A percentile compares a stretch with the other conserved stretches of the same genome.
Evolutionary conservation across 768 basidiomycete genomes (phyloP).

Genomic region (Amanita pseudoporphyria): DNA sequence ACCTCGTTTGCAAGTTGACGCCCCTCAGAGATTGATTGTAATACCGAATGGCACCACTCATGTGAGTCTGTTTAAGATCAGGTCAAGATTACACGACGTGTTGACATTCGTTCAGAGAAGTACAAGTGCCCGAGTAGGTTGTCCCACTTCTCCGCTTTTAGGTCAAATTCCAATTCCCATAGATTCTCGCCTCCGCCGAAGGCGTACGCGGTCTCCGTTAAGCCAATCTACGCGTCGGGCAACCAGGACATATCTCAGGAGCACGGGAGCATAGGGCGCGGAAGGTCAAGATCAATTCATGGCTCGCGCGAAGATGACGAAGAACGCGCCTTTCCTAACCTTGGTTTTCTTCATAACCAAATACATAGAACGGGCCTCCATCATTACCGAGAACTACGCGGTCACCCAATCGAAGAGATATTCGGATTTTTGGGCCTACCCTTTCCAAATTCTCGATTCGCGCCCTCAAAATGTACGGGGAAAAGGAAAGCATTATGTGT

Average conservation of each 20-base stretch:
- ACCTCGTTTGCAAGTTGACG: background rate
- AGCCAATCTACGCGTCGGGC: slow-evolving; percentile 2
- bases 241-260: background rate
- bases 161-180: background rate
- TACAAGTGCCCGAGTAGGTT: slow-evolving; percentile 5
- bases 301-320: background rate
- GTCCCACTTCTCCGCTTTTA: background rate
- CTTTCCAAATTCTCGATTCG: background rate
- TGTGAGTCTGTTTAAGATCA: background rate
- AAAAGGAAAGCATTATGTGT: slow-evolving; percentile 76
- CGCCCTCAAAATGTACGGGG: slow-evolving; percentile 61
- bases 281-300: background rate
- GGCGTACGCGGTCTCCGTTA: slow-evolving; percentile 3
- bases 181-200: slow-evolving; percentile 6
- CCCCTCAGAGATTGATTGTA: background rate
- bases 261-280: background rate
- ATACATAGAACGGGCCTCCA: background rate
- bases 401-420: background rate
- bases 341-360: background rate
- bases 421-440: background rate
- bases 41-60: too few species aligned
- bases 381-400: slow-evolving; percentile 5
- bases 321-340: background rate
- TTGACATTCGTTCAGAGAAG: background rate
- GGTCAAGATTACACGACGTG: background rate